These are phyloP conservation scores for Nakazawaea populi DNA, from an alignment of 805 yeast species.

Conservation along the genomic window DNA sequence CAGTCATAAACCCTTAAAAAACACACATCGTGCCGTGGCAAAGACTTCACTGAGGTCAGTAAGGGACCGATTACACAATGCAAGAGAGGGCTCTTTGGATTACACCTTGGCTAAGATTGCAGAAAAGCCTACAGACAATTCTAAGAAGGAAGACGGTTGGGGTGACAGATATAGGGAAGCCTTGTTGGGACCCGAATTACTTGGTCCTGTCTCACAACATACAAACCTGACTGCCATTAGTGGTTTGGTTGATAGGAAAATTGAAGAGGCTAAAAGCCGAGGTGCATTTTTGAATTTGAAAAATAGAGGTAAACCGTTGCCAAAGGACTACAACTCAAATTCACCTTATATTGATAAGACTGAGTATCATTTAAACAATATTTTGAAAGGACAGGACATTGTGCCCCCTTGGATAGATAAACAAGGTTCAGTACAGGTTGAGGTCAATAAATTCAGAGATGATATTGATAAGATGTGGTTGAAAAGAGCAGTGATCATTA, in stretches of 20 bases:
- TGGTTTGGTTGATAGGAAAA: slow-evolving; percentile 68
- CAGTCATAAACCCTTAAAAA: slow-evolving; percentile 32
- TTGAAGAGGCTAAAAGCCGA: slow-evolving; percentile 64
- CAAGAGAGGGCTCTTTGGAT: slow-evolving; percentile 62
- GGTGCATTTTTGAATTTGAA: slow-evolving; percentile 64
- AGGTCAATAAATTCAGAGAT: slow-evolving; percentile 40
- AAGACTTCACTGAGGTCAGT: slow-evolving; percentile 12
- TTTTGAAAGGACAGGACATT: slow-evolving; percentile 69
- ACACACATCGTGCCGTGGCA: background rate
- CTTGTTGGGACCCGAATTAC: slow-evolving; percentile 50
- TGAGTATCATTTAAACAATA: slow-evolving; percentile 75
- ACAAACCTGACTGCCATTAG: slow-evolving; percentile 46
- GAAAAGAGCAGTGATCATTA: slow-evolving; percentile 21
- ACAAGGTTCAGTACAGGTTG: slow-evolving; percentile 49
- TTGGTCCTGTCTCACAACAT: slow-evolving; percentile 34
- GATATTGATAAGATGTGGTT: slow-evolving; percentile 38
- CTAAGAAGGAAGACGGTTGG: slow-evolving; percentile 46
- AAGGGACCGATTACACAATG: slow-evolving; percentile 43
- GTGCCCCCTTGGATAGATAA: slow-evolving; percentile 89
- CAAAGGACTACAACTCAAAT: slow-evolving; percentile 28
- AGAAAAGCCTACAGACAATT: slow-evolving; percentile 15
- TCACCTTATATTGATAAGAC: slow-evolving; percentile 59
- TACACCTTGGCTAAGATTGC: slow-evolving; percentile 42
- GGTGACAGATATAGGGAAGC: slow-evolving; percentile 57
- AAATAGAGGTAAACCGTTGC: slow-evolving; percentile 57